Base-by-base conservation (phyloP, 768 basidiomycete genomes). In the Tremella fuciformis region DNA sequence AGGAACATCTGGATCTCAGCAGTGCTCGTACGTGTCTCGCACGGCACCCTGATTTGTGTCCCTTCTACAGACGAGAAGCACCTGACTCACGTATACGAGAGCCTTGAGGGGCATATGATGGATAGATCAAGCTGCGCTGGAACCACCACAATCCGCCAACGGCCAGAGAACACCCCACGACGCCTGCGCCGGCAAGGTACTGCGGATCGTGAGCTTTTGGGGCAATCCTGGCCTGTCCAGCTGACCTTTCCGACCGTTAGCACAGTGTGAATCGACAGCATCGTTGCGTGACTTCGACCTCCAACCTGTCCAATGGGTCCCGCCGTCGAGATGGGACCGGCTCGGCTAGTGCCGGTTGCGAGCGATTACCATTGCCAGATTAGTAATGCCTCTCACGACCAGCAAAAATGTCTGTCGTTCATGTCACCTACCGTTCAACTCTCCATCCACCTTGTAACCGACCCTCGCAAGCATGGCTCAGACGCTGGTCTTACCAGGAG, bases 41-140 rank as follows among this genome's bases (percentile, higher is more conserved):
- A n/a, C n/a, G n/a, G n/a, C 46, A 8, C 39, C n/a, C 11, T 41
- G 39, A 11, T 11, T 11, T 41, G 46, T 18, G 8, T 47, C n/a
- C 18, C 9, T 22, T 16, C 11, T 16, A 37, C 15, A 29, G 25
- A 21, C 53, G 8, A 8, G 4, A 16, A 29, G 21, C 6, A 25
- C 6, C 4, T 7, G 9, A 67, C 79, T 59, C 58, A 89, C 91
- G 83, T 68, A 80, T 85, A 49, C 91, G 80, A 22, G 91, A 91
- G 1, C 91, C 91, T 3, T 85, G 83, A 55, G 89, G 86, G 49
- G 83, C 86, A 8, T 86, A 86, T 16, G 89, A 86, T 0, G 92
- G 92, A 75, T 94, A 97, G 73, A 97, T 93, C 53, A 97, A 80
- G 65, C 83, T 87, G 72, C 86, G 87, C 74, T 97, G 92, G 25